Evolutionary conservation across 169 alveolate species (phyloP), one percentile per base, ranked within the genome.

Genomic region (Cryptosporidium xiaoi): DNA sequence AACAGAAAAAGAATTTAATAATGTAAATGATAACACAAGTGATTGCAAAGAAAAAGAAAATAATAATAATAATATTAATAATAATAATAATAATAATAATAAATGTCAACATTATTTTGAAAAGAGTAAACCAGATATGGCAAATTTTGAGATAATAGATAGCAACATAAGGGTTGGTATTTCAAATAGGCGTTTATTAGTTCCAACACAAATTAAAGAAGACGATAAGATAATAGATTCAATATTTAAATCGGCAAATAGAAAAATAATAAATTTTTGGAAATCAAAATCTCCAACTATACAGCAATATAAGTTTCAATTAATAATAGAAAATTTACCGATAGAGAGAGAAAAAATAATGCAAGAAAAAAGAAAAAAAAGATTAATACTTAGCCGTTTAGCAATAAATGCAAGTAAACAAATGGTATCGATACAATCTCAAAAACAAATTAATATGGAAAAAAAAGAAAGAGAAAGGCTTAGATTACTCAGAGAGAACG

Each of bases 401-500:
- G 87, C 87, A 20, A 51, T 62, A 12, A 77, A 33, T 48, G 87
- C 87, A n/a, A 56, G 77, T 0, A 56, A 77, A 36, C 71, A 77
- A 16, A 62, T 62, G 20, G 64, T 77, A 34, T 77, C 87, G 3
- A 77, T 77, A 24, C 87, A 77, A 40, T 60, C 77, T 31, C 87
- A 77, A 16, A 77, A 62, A 24, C 69, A 62, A 27, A 62, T 60
- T 6, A 48, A 56, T 18, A 18, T 77, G 8, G 87, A 77, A 62
- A 56, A 50, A 53, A 77, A 62, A 33, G 87, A 77, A 50, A 77
- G 87, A 62, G 87, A 77, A 34, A 83, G 91, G 4, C 53, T 83
- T 48, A 85, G 91, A 34, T 71, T 71, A 34, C 46, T 96, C 51
- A 92, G 92, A 67, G 96, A 93, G 48, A 94, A 94, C 83, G 93